Conservation (phyloP, 192 early-diverging fungal species). For the Lobosporangium transversale region DNA sequence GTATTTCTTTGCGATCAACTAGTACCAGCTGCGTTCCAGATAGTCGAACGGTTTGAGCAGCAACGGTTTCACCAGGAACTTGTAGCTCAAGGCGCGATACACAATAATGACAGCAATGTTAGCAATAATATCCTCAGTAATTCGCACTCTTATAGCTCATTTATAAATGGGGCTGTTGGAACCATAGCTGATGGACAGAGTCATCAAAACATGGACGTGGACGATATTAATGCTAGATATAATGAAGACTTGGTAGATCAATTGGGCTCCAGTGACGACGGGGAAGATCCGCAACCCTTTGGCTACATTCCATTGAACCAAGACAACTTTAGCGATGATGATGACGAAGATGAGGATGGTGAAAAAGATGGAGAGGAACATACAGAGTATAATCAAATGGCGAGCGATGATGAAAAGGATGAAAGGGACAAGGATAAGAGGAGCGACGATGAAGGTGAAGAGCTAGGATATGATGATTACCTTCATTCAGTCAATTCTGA, state of each 20-base stretch:
- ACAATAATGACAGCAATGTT: slow-evolving; percentile 5
- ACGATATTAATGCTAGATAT: neutral
- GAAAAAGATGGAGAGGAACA: neutral
- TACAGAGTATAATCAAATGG: neutral
- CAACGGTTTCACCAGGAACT: too few species aligned
- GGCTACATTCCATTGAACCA: slow-evolving; percentile 49
- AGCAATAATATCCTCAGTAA: slow-evolving; percentile 5
- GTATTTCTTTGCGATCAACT: too few species aligned
- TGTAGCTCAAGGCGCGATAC: too few species aligned
- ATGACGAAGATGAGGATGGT: slow-evolving; percentile 15
- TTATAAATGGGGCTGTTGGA: neutral
- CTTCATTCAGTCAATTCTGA: slow-evolving; percentile 11
- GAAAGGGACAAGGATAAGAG: slow-evolving; percentile 13
- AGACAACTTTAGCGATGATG: slow-evolving; percentile 2
- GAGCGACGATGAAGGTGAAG: slow-evolving; percentile 20
- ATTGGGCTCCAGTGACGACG: slow-evolving; percentile 4
- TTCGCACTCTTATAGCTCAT: too few species aligned
- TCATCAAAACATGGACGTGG: neutral
- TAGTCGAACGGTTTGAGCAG: slow-evolving; percentile 41
- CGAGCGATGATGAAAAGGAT: slow-evolving; percentile 1
- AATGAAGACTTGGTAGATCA: neutral
- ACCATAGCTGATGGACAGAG: neutral
- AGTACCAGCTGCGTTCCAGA: slow-evolving; percentile 49
- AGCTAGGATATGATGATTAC: slow-evolving; percentile 45
- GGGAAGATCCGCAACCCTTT: slow-evolving; percentile 12